Evolutionary conservation across 495 filamentous ascomycete species (phyloP), one percentile per base, ranked within the genome.

Genomic region (Penicillium fimorum): DNA sequence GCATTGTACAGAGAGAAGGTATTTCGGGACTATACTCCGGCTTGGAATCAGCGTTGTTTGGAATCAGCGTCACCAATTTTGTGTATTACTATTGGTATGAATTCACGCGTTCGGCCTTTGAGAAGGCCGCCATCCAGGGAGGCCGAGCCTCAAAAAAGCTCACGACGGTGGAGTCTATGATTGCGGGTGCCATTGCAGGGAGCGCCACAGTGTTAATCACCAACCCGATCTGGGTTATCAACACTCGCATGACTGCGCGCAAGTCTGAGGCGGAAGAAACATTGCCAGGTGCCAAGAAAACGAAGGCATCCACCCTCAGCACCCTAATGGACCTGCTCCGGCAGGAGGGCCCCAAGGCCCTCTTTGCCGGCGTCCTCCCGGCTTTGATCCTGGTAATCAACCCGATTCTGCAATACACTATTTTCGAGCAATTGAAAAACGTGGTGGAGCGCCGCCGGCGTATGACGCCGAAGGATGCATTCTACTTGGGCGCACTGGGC

Each of bases 1-100:
- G 87, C 59, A 97, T 99, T 64, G 80, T 99, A 41, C 84, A 91
- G 61, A 85, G 94, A 59, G 95, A 99, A 73, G 94, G 94, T 46
- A 76, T 96, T 27, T 74, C 80, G 0, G 95, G 95, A 13, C 82
- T 99, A 4, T 97, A 94, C 70, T 84, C 92, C 4, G 92, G 92
- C 10, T 80, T 96, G 33, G 87, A 93, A 63, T 92, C 87, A 22
- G 94, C 94, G 9, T 79, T 99, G 5, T 97, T 99, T 70, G 94
- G 95, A 63, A 97, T 97, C 76, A 93, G 88, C 71, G 87, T 99
- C 55, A 99, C 94, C 53, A 99, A 99, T 74, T 97, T 99, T 62
- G 92, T 99, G 22, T 99, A 99, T 75, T 99, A 99, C 75, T 99
- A 99, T 76, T 99, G 94, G 87, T 99, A 97, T 77, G 94, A 99